Conservation (phyloP, 2,329 filamentous ascomycete genomes). For the Fusarium brevicatenulatum region DNA sequence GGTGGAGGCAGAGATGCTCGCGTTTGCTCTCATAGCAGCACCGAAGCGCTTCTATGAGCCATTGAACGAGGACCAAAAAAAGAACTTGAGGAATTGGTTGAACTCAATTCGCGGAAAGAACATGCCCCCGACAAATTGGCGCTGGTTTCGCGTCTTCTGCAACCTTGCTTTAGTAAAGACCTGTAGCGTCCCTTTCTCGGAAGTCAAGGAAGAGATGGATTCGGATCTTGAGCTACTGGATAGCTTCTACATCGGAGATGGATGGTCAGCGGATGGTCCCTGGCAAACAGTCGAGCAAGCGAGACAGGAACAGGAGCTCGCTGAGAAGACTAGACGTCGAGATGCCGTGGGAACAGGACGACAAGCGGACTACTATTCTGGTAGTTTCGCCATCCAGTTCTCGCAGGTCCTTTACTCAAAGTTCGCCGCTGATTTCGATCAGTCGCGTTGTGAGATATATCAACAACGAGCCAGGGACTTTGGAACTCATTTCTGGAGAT, state of each 20-base stretch:
- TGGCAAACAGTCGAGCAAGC: conserved; percentile 49
- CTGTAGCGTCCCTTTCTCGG: conserved; percentile 50
- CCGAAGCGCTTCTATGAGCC: conserved; percentile 51
- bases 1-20: conserved; percentile 64
- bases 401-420: conserved; percentile 58
- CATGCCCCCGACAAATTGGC: conserved; percentile 62
- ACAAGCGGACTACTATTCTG: conserved; percentile 64
- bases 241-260: conserved; percentile 55
- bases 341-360: conserved; percentile 41
- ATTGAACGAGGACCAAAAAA: conserved; percentile 44
- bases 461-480: conserved; percentile 54
- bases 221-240: conserved; percentile 57
- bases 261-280: conserved; percentile 59
- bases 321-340: conserved; percentile 30
- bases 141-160: conserved; percentile 62
- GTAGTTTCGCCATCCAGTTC: conserved; percentile 65
- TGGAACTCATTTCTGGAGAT: conserved; percentile 56
- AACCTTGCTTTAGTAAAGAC: conserved; percentile 58
- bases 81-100: conserved; percentile 55
- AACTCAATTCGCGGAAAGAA: conserved; percentile 54
- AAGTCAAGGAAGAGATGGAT: conserved; percentile 52
- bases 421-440: conserved; percentile 55
- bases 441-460: conserved; percentile 50
- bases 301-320: background rate
- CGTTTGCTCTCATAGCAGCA: conserved; percentile 58